Base-by-base conservation (phyloP, 768 basidiomycete species). In the Mrakia hoshinonis region DNA sequence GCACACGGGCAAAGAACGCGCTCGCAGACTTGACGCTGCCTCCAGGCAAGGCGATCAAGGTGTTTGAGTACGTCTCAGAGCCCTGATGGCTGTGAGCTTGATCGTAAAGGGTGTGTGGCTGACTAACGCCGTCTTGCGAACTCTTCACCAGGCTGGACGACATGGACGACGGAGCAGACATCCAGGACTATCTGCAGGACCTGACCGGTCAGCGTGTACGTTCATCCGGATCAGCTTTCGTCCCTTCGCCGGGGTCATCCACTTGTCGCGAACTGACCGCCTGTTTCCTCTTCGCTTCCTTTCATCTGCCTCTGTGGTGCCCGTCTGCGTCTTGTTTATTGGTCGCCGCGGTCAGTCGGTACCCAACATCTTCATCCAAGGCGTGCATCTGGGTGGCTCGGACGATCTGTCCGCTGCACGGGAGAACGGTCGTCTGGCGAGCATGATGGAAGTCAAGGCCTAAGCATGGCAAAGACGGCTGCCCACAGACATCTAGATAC, bases 301-400 rank as follows among this genome's bases (percentile, higher is more conserved):
- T 24, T 63, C n/a, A 0, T n/a, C n/a, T n/a, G n/a, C n/a, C n/a
- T n/a, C n/a, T n/a, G n/a, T n/a, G n/a, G n/a, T n/a, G n/a, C n/a
- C n/a, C n/a, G n/a, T n/a, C n/a, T n/a, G n/a, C n/a, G n/a, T n/a
- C n/a, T n/a, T n/a, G n/a, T n/a, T n/a, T n/a, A n/a, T n/a, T n/a
- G n/a, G n/a, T n/a, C n/a, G n/a, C n/a, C n/a, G n/a, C n/a, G n/a
- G n/a, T n/a, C n/a, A 68, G 67, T 46, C 38, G 34, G 67, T 68
- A 6, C 67, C 67, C 26, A 68, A 68, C 58, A 68, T 68, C 43
- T 68, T 51, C 24, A 49, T 68, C 26, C 49, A 68, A 20, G 67
- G 67, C 3, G 18, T 58, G 0, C 67, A 68, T 24, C 54, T 68
- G 1, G 67, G 67, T 10, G 67, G 67, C 3, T 68, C 38, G 9